Base-by-base conservation (phyloP, 208 protist species). In the Trypanosoma scelopori region DNA sequence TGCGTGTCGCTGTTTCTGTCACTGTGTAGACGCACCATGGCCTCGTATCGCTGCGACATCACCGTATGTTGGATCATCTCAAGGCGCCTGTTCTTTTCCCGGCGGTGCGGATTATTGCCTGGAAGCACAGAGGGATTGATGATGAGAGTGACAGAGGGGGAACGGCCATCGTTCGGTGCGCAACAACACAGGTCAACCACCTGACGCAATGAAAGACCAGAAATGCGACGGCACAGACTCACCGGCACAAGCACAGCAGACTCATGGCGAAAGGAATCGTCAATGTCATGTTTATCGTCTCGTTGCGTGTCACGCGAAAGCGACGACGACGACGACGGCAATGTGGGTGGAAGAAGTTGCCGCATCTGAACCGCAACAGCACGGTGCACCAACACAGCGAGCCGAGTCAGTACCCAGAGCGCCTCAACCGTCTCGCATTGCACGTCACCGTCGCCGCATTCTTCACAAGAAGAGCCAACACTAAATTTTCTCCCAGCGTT, bases 71-170 rank as follows among this genome's bases (percentile, higher is more conserved):
- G 82, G 56, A 92, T 92, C 4, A 69, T 74, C 47, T 88, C 85
- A 25, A 92, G 65, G 23, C 85, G 85, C 5, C 53, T 63, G 65
- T 92, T 92, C 62, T 92, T 92, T 51, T 78, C 63, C 6, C 52
- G 51, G 4, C 85, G 82, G 27, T 78, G 53, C 0, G 76, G 74
- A 48, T 89, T 87, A 53, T 82, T 61, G 6, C 64, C 63, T 0
- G 56, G 48, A 0, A 76, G 79, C 13, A 79, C 55, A 25, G 80
- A 76, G 42, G 85, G 82, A 45, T 78, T 85, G 32, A 89, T 74
- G n/a, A 92, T 59, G 39, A 92, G 55, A 32, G 79, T 56, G 42
- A 85, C 20, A 43, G 75, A 62, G 15, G 61, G 48, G 28, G n/a
- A 20, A 25, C 20, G 39, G 22, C 35, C 15, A 37, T 15, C 20